Base-by-base conservation (phyloP, 2,329 filamentous ascomycete genomes). In the Fusarium piperis region DNA sequence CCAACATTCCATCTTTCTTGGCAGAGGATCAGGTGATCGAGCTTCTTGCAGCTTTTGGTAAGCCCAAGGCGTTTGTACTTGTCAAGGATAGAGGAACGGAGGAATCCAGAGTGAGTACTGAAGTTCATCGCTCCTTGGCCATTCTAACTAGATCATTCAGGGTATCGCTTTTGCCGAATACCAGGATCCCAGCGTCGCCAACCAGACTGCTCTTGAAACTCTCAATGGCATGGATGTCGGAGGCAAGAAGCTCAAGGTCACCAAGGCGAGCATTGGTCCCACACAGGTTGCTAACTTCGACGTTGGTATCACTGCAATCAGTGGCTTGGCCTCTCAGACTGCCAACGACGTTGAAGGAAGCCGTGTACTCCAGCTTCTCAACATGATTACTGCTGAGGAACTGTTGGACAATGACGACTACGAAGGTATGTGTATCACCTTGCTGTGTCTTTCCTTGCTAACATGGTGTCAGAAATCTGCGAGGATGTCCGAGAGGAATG, bases 101-200 rank as follows among this genome's bases (percentile, higher is more conserved):
- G 62, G 93, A 97, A 82, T 97, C 94, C 62, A 88, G 94, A 76
- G 94, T 96, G 88, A 85, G 92, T 55, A 41, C n/a, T 23, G 18
- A 15, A 5, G 18, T n/a, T n/a, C 18, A 15, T 32, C 8, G 12
- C 30, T 33, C 6, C 20, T 11, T 4, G 18, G 7, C 7, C 23
- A n/a, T 67, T 67, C 79, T 83, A 80, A 83, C 71, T 58, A 32
- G 28, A 52, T 20, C 30, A 97, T 55, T 20, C 33, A 97, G 92
- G 96, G 96, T 33, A 94, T 99, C 76, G 95, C 95, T 1, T 99
- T 99, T 85, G 97, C 94, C 83, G 97, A 99, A 82, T 99, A 98
- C 76, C 87, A 89, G 60, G 94, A 98, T 68, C 88, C 94, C 9
- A 79, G 87, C 10, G 66, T 73, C 18, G 88, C 89, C 39, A 98